A percentile compares a stretch with the other conserved stretches of the same genome.
Conservation (phyloP, 192 early-diverging fungal genomes). For the Entomortierella lignicola region DNA sequence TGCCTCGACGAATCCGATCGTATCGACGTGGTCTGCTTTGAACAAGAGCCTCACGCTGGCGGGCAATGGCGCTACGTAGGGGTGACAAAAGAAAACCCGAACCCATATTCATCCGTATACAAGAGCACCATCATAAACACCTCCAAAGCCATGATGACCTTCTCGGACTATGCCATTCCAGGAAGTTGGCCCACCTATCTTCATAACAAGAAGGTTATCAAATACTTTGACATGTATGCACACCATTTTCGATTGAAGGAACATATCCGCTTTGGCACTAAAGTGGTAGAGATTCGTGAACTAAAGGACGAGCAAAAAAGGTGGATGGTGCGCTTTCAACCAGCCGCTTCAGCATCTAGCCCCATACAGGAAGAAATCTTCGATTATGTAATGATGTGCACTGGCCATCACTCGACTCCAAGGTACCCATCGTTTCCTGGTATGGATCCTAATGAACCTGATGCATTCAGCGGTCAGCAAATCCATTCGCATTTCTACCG, state of each 20-base stretch:
- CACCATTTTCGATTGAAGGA: slow-evolving; percentile 59
- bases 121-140: slow-evolving; percentile 67
- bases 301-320: slow-evolving; percentile 51
- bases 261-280: slow-evolving; percentile 66
- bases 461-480: slow-evolving; percentile 59
- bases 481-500: slow-evolving; percentile 70
- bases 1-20: slow-evolving; percentile 64
- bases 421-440: slow-evolving; percentile 65
- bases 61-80: slow-evolving; percentile 70
- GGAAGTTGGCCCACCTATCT: slow-evolving; percentile 68
- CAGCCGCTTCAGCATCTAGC: background rate
- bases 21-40: slow-evolving; percentile 67
- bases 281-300: slow-evolving; percentile 59
- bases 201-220: slow-evolving; percentile 57
- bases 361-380: slow-evolving; percentile 60
- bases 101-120: slow-evolving; percentile 67
- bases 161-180: slow-evolving; percentile 71
- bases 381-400: slow-evolving; percentile 72
- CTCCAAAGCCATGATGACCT: slow-evolving; percentile 64
- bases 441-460: slow-evolving; percentile 39
- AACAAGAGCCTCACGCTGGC: slow-evolving; percentile 60
- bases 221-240: slow-evolving; percentile 66
- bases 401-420: slow-evolving; percentile 68
- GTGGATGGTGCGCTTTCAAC: slow-evolving; percentile 54
- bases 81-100: slow-evolving; percentile 51